Conservation (phyloP, 2,329 filamentous ascomycete species). For the Verticillium zaregamsianum region DNA sequence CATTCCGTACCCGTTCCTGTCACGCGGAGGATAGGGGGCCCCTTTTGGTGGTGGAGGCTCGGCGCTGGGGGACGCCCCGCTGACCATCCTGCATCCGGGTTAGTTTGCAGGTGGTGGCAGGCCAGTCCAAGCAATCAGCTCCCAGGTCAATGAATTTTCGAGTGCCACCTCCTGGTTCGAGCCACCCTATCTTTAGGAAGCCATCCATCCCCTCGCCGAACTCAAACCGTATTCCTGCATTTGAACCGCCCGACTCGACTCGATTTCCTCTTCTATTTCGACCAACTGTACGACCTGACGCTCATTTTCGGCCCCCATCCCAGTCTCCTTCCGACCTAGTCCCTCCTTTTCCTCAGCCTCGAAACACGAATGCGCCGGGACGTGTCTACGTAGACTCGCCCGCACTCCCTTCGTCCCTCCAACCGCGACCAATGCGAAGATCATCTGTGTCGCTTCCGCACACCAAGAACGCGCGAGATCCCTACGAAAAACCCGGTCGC, state of each 20-base stretch:
- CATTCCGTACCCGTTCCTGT: neutral
- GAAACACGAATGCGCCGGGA: slow-evolving; percentile 10
- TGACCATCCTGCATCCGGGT: neutral
- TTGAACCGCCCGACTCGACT: neutral
- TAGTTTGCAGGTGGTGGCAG: neutral
- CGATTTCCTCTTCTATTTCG: neutral
- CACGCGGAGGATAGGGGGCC: neutral
- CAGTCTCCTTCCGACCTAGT: slow-evolving; percentile 5
- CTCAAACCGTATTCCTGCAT: neutral
- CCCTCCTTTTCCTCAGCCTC: neutral
- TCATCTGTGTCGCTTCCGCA: slow-evolving; percentile 61
- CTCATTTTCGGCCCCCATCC: slow-evolving; percentile 2
- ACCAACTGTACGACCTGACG: neutral
- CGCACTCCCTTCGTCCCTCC: neutral
- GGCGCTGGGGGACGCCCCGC: neutral
- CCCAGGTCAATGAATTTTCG: neutral
- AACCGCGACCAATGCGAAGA: slow-evolving; percentile 50
- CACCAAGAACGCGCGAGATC: slow-evolving; percentile 55
- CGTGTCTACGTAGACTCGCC: neutral
- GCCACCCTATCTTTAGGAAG: neutral
- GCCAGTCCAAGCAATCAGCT: neutral
- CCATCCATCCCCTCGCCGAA: neutral
- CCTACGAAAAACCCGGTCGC: slow-evolving; percentile 61
- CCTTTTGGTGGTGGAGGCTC: neutral
- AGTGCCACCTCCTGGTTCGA: neutral